phyloP scores from a whole-genome alignment of 1,284 basidiomycete genomes.

The Schizopora paradoxa region DNA sequence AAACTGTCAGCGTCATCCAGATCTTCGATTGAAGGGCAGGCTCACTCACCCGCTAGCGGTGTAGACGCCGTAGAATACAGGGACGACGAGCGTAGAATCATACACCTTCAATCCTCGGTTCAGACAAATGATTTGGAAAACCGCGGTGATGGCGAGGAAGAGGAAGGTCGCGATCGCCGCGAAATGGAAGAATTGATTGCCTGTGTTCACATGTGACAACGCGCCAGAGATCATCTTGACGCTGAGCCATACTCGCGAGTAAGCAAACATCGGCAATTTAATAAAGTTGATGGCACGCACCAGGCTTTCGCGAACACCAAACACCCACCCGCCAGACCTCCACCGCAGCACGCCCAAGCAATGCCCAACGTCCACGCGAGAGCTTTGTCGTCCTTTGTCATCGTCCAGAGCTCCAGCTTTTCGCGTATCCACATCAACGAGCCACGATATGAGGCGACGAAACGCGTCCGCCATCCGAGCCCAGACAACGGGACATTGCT shows the following conservation, averaged over 20 bases:
- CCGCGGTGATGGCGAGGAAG: slow-evolving; percentile 72
- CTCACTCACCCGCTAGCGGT: slow-evolving; percentile 52
- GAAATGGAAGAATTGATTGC: slow-evolving; percentile 81
- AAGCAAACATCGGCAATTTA: slow-evolving; percentile 2
- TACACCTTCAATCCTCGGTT: slow-evolving; percentile 81
- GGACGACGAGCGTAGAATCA: slow-evolving; percentile 71
- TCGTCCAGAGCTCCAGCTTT: slow-evolving; percentile 70
- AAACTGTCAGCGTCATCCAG: slow-evolving; percentile 9
- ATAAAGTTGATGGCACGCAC: slow-evolving; percentile 42
- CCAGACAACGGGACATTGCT: slow-evolving; percentile 20
- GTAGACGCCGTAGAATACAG: slow-evolving; percentile 68
- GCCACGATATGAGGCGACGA: slow-evolving; percentile 38
- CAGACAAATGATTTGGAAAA: slow-evolving; percentile 86
- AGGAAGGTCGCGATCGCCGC: slow-evolving; percentile 82
- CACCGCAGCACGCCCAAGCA: slow-evolving; percentile 87
- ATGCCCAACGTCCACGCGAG: slow-evolving; percentile 88
- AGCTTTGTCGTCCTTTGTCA: slow-evolving; percentile 73
- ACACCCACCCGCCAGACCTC: slow-evolving; percentile 81
- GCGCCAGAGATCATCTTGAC: slow-evolving; percentile 74
- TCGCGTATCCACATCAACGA: slow-evolving; percentile 52
- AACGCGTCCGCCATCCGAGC: slow-evolving; percentile 4
- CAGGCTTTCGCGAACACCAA: slow-evolving; percentile 89
- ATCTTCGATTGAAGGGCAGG: slow-evolving; percentile 1
- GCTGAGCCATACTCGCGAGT: slow-evolving; percentile 32
- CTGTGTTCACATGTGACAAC: slow-evolving; percentile 69